These are phyloP conservation scores for Cladophialophora exuberans DNA, from an alignment of 2,329 filamentous ascomycete genomes.

Conservation along the genomic window DNA sequence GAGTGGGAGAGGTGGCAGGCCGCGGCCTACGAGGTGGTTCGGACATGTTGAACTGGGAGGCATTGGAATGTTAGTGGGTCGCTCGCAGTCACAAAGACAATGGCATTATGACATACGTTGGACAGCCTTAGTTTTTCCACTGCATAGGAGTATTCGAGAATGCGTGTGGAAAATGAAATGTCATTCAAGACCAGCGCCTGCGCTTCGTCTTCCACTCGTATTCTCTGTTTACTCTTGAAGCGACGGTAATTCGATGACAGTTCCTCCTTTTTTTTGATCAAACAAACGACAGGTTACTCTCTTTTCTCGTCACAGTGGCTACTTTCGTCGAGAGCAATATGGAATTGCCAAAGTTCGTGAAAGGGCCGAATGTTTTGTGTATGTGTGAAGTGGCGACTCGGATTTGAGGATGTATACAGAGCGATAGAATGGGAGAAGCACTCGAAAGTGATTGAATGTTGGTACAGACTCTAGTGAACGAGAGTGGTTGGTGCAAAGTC, in stretches of 20 bases:
- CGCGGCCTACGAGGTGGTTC: slow-evolving; percentile 65
- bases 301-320: too few relatives aligned
- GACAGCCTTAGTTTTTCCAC: not conserved
- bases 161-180: not conserved
- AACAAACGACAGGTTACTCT: too few relatives aligned
- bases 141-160: not conserved
- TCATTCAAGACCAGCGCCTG: slow-evolving; percentile 23
- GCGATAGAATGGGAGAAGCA: not conserved
- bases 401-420: too few relatives aligned
- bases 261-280: too few relatives aligned
- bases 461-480: not conserved
- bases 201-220: too few relatives aligned
- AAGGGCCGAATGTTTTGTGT: too few relatives aligned
- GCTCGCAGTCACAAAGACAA: slow-evolving; percentile 15
- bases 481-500: slow-evolving; percentile 1
- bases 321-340: too few relatives aligned
- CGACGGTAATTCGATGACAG: too few relatives aligned
- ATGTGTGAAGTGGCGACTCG: not conserved
- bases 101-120: slow-evolving; percentile 18
- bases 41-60: slow-evolving; percentile 45
- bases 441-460: not conserved
- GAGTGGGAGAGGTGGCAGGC: slow-evolving; percentile 59
- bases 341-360: too few relatives aligned
- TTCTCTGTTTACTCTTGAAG: too few relatives aligned
- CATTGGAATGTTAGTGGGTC: slow-evolving; percentile 26